Percentiles rank a stretch among this genome's conserved stretches.
Conservation (phyloP, 108 stramenopile genomes). For the Nitzschia putrida region DNA sequence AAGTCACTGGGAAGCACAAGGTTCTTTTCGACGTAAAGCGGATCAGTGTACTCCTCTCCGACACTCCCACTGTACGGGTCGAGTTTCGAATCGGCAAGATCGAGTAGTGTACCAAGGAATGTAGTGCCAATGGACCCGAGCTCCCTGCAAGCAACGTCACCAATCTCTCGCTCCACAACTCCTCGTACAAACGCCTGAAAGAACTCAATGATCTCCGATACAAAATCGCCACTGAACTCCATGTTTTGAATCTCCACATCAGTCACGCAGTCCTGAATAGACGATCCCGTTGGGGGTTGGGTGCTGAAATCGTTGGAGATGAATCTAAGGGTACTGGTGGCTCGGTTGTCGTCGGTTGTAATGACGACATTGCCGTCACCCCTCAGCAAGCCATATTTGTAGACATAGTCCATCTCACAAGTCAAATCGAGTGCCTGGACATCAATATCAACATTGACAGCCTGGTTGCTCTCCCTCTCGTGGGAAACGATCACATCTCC, state of each 20-base stretch:
- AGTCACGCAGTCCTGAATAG: constrained; percentile 39
- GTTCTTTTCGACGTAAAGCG: constrained; percentile 24
- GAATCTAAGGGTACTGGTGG: constrained; percentile 41
- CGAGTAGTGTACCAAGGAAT: constrained; percentile 29
- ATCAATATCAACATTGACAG: constrained; percentile 9
- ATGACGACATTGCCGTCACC: constrained; percentile 28
- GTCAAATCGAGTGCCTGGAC: constrained; percentile 24
- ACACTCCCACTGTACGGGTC: constrained; percentile 31
- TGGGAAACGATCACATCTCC: constrained; percentile 33
- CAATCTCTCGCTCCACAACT: constrained; percentile 40
- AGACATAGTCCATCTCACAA: constrained; percentile 37
- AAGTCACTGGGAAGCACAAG: constrained; percentile 18
- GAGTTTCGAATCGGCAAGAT: constrained; percentile 24
- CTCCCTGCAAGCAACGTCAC: constrained; percentile 52
- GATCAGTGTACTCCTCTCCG: constrained; percentile 19
- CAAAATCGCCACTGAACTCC: constrained; percentile 58
- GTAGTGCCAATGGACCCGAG: constrained; percentile 36
- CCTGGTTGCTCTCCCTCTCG: constrained; percentile 7
- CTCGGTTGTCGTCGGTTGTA: constrained; percentile 33
- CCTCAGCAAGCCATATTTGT: constrained; percentile 17
- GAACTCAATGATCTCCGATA: constrained; percentile 45
- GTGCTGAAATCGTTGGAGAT: constrained; percentile 36
- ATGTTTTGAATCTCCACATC: constrained; percentile 50
- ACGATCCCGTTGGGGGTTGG: constrained; percentile 43
- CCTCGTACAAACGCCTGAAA: constrained; percentile 55